Percentiles rank a stretch among this genome's conserved stretches.
These are phyloP conservation scores for Phytophthora podocarpi DNA, from an alignment of 352 stramenopile species.

Conservation along the genomic window DNA sequence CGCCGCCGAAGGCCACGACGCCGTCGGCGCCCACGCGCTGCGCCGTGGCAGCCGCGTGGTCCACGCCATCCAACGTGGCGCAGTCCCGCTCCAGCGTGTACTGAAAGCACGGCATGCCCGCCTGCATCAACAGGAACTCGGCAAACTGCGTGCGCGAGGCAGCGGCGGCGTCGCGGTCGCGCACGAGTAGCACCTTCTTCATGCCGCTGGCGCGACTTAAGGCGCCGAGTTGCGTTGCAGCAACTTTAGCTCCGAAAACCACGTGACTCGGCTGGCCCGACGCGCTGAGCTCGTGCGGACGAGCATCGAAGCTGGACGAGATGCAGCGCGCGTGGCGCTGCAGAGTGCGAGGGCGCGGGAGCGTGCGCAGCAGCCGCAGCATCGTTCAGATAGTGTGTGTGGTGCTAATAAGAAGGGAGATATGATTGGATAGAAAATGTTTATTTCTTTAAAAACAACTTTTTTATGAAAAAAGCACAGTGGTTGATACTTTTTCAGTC, in stretches of 20 bases:
- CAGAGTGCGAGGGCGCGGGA: not conserved
- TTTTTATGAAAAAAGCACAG: too few relatives aligned
- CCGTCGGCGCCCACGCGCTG: slow-evolving; percentile 68
- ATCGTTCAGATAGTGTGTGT: slow-evolving; percentile 12
- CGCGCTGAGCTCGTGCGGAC: slow-evolving; percentile 41
- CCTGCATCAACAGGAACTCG: slow-evolving; percentile 77
- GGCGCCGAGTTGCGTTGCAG: slow-evolving; percentile 41
- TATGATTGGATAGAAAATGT: too few relatives aligned
- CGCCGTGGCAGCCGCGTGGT: slow-evolving; percentile 57
- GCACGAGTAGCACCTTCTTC: slow-evolving; percentile 74
- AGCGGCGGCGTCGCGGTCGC: slow-evolving; percentile 59
- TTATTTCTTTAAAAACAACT: too few relatives aligned
- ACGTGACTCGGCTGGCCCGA: slow-evolving; percentile 50
- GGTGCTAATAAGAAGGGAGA: not conserved
- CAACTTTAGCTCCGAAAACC: slow-evolving; percentile 56
- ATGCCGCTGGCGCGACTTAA: slow-evolving; percentile 50
- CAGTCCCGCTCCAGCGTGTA: slow-evolving; percentile 76
- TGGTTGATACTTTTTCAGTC: too few relatives aligned
- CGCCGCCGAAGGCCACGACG: slow-evolving; percentile 72
- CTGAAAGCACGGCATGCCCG: slow-evolving; percentile 73
- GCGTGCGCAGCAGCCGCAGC: slow-evolving; percentile 12
- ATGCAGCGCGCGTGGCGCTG: slow-evolving; percentile 18
- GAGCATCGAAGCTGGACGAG: slow-evolving; percentile 48
- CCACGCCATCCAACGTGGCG: slow-evolving; percentile 58
- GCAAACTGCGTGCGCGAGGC: slow-evolving; percentile 64